Evolutionary conservation across 2,329 filamentous ascomycete species (phyloP), one percentile per base, ranked within the genome.

Genomic region (Cryphonectria nitschkei): DNA sequence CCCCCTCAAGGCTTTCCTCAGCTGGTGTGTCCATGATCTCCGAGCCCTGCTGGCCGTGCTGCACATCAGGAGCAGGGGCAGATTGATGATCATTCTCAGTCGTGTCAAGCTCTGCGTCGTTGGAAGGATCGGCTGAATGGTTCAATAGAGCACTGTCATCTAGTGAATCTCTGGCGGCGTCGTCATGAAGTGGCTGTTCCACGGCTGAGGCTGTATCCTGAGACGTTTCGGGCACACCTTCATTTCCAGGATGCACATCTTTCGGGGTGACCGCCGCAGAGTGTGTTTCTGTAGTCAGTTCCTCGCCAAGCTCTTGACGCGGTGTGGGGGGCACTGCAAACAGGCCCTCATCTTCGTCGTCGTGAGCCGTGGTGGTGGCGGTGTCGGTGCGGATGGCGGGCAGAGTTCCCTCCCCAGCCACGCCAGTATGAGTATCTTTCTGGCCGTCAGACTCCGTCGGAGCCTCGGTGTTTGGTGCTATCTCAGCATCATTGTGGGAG

Each of bases 261-360:
- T 26, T 34, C 11, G 32, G 32, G 16, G 26, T 14, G 37, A 2
- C 46, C 22, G 64, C 9, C 19, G 16, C 46, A 32, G 46, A 22
- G 19, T 22, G 58, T n/a, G n/a, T 13, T 46, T 43, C 60, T 9
- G 63, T 50, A 16, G 61, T n/a, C 22, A 65, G 37, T 5, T 37
- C 41, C 14, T 66, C 62, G 22, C 56, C 66, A 8, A 61, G 32
- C 39, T 66, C 67, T 8, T 60, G 61, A 34, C 70, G 70, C 8
- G 70, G 70, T 14, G 70, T 71, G 9, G 70, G 70, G 26, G 67
- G 70, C 29, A 71, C 70, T 11, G 67, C 70, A 37, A 71, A 71
- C 26, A 71, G 26, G 22, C 70, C 70, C 60, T 66, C 70, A 6
- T 71, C 70, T 11, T 62, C 39, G 19, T 71, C 70, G 8, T 71